Evolutionary conservation across 108 stramenopile species (phyloP).

Genomic region (Schizochytrium sp.): DNA sequence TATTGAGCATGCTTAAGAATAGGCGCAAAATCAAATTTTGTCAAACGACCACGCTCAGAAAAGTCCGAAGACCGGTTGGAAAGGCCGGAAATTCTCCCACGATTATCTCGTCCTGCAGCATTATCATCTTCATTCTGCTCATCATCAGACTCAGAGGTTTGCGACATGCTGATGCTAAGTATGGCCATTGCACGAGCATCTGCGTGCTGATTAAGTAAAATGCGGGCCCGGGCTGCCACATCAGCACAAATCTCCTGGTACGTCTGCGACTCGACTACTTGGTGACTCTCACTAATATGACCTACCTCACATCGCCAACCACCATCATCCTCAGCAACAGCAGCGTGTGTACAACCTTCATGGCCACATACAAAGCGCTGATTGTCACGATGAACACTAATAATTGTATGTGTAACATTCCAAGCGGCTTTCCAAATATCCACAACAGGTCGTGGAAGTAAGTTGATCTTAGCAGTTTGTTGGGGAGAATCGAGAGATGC

Average conservation of each 20-base stretch:
- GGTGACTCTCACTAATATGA: constrained; percentile 8
- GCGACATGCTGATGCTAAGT: constrained; percentile 32
- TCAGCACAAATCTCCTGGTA: constrained; percentile 56
- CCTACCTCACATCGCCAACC: constrained; percentile 56
- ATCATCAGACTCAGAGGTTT: background rate
- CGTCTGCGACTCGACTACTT: background rate
- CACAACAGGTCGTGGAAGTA: background rate
- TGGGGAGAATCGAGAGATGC: background rate
- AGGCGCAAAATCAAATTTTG: background rate
- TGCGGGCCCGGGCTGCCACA: constrained; percentile 12
- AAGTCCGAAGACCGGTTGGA: background rate
- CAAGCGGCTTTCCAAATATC: constrained; percentile 52
- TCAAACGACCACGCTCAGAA: background rate
- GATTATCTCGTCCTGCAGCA: background rate
- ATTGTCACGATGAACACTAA: constrained; percentile 18
- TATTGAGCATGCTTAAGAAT: constrained; percentile 39
- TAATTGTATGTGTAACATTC: constrained; percentile 6
- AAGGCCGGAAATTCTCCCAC: background rate
- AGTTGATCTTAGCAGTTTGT: background rate
- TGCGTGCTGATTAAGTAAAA: constrained; percentile 44
- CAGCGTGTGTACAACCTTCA: constrained; percentile 8
- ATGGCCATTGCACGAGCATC: constrained; percentile 16
- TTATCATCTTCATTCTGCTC: background rate
- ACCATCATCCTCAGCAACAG: constrained; percentile 40
- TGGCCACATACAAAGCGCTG: constrained; percentile 35